Conservation (phyloP, 1,139 yeast genomes). For the Geotrichum bryndzae region DNA sequence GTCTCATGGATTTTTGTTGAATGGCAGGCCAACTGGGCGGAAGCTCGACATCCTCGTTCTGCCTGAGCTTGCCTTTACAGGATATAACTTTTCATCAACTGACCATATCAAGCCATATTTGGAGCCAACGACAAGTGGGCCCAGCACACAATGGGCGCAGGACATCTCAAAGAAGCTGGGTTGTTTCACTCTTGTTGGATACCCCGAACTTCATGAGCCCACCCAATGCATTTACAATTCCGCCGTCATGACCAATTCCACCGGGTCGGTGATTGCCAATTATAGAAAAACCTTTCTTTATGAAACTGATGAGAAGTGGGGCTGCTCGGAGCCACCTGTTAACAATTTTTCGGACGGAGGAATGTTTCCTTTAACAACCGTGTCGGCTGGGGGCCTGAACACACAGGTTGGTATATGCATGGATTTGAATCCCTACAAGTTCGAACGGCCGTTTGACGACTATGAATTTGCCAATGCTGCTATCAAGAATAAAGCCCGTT, state of each 20-base stretch:
- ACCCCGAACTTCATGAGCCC: constrained; percentile 52
- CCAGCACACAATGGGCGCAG: constrained; percentile 53
- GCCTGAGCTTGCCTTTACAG: constrained; percentile 83
- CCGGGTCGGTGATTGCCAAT: constrained; percentile 55
- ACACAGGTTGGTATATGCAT: constrained; percentile 79
- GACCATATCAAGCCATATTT: constrained; percentile 56
- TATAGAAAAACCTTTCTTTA: constrained; percentile 76
- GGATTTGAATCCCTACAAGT: constrained; percentile 87
- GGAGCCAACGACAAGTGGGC: constrained; percentile 43
- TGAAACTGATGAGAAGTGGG: constrained; percentile 78
- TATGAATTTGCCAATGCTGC: constrained; percentile 67
- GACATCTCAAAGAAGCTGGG: constrained; percentile 45
- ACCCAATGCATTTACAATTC: constrained; percentile 54
- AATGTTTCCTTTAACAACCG: constrained; percentile 7
- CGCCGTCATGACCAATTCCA: constrained; percentile 56
- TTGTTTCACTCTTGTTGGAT: constrained; percentile 76
- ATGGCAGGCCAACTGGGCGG: constrained; percentile 31
- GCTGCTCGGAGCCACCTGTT: constrained; percentile 61
- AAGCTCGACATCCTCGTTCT: constrained; percentile 51
- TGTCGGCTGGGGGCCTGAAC: background rate
- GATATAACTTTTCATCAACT: constrained; percentile 59
- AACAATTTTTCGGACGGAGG: constrained; percentile 4
- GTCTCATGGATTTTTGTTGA: constrained; percentile 13
- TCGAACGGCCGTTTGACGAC: constrained; percentile 57
- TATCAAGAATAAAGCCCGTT: constrained; percentile 42